Evolutionary conservation across 768 basidiomycete species (phyloP), one percentile per base, ranked within the genome.

Genomic region (Rhizopogon vesiculosus): DNA sequence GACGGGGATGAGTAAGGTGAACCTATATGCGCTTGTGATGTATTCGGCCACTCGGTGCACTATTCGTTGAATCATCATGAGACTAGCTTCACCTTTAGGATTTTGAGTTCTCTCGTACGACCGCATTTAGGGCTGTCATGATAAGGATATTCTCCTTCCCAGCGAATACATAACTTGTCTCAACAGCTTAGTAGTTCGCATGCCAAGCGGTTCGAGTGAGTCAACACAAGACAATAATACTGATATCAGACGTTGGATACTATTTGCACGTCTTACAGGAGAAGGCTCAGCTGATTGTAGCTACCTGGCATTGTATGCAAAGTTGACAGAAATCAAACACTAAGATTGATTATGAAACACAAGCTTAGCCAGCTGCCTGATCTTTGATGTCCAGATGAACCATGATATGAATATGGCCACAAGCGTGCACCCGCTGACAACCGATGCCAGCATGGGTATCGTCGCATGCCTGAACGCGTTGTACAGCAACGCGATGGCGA

Each of bases 401-500:
- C 58, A 66, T 67, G 60, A 68, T 15, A 55, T 39, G 22, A 71
- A 55, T 10, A 68, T 50, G 16, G 50, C 29, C 7, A 57, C 55
- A 10, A 58, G 54, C 8, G 62, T n/a, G 41, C 59, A 62, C 25
- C 61, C 59, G 35, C 62, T n/a, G 22, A 61, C 61, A 6, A 59
- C 31, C 7, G 60, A 22, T 18, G 59, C 43, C 8, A 59, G 63
- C 10, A 64, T 59, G 8, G 53, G 22, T 5, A 41, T 18, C 12
- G 44, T 60, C 25, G 58, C 60, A 19, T 52, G 43, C 29, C 58
- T 45, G 55, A 72, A 65, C 45, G 66, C 69, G 31, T 58, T 61
- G 25, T 60, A 39, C 5, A 61, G 53, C 42, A 73, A 61, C 1
- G 67, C 64, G 2, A 56, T 51, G 8, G 66, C 22, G 50, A 72